Evolutionary conservation across 345 rosid species (phyloP), one percentile per base, ranked within the genome.

Genomic region (Populus nigra): DNA sequence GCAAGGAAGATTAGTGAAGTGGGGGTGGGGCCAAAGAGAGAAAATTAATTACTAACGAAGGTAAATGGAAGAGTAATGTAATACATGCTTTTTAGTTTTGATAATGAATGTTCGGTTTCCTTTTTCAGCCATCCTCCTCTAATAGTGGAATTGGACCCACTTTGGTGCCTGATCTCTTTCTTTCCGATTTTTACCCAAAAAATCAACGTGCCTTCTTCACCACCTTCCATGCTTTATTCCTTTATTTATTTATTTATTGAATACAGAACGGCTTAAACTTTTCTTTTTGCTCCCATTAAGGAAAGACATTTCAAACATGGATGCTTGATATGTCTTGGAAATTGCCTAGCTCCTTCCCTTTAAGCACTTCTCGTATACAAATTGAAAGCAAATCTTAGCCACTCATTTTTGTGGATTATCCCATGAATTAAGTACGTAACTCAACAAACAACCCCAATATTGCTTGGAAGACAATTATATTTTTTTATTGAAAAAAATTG

Each of bases 111-210:
- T 41, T 41, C 10, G 13, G 45, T 27, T 63, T 65, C 75, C 67
- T 62, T 15, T 63, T 41, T 65, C 73, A 57, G 23, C 39, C 15
- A 33, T 69, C 78, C 33, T 72, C 59, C 33, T 27, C 41, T 67
- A 4, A 35, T 1, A 12, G 43, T 74, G 66, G 61, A 50, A 17
- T 29, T 13, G 74, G 83, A 59, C 78, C 77, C 71, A 77, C 38
- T 53, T 47, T 11, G 65, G 25, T 57, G 83, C 43, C 73, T 18
- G 17, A 0, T 18, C 39, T 35, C 5, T 72, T 72, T 47, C 71
- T 55, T 22, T 53, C 41, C 63, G 61, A 31, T 5, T 69, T 69
- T 69, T 45, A 49, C 59, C 77, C 5, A 67, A 31, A 17, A 7
- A 7, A 13, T 61, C 31, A 22, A 61, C 31, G 13, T 23, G 33